Base-by-base conservation (phyloP, 805 yeast genomes). In the Pichia scutulata region DNA sequence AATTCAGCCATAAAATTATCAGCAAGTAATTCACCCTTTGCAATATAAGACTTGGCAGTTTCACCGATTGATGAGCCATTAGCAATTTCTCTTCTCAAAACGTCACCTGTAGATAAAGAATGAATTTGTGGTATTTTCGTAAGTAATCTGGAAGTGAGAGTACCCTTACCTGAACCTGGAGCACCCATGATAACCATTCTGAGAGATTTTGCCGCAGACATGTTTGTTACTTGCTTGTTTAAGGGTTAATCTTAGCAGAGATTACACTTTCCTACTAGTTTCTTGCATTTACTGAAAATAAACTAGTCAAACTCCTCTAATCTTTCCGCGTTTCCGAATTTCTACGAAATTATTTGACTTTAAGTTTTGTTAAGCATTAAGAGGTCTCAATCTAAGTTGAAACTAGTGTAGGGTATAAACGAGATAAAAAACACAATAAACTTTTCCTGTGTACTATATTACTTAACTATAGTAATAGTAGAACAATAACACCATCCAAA, bases 111-210 rank as follows among this genome's bases (percentile, higher is more conserved):
- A 1, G 96, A 82, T 9, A 92, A 67, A 0, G 92, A 70, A 14
- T 73, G 64, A 22, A 90, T 65, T 39, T 57, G 55, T 2, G 84
- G 76, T 51, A 82, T 74, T 40, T 70, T 66, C 47, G 77, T 75
- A 52, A 84, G 64, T 5, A 90, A 70, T 52, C 82, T 74, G 2
- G 84, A 68, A 0, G 96, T 85, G 57, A 85, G 86, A 0, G 98
- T 90, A 1, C 97, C 97, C 63, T 90, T 90, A 1, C 98, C 98
- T 1, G 96, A 77, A 0, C 98, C 98, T 0, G 98, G 98, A 0
- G 97, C 96, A 3, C 97, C 97, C 24, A 92, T 69, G 9, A 90
- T 71, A 25, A 90, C 72, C 39, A 89, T 66, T 58, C 97, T 71
- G 18, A 85, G 63, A 1, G 90, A 82, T 41, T 56, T 65, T 8